These are phyloP conservation scores for Delitschia confertaspora DNA, from an alignment of 495 filamentous ascomycete genomes.

Conservation along the genomic window DNA sequence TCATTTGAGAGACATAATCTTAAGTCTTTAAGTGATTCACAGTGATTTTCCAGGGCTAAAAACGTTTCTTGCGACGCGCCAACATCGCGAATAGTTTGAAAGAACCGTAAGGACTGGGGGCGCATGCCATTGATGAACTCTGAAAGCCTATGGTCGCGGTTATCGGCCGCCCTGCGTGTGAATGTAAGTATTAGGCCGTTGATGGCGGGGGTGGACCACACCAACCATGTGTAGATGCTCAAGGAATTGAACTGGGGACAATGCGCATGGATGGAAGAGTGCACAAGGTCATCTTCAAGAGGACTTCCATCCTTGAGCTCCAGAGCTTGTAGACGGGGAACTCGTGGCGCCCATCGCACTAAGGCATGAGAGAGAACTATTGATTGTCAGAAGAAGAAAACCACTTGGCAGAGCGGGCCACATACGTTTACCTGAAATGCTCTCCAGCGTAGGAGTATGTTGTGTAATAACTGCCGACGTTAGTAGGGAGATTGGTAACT, in stretches of 20 bases:
- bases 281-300: slow-evolving; percentile 43
- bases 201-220: neutral
- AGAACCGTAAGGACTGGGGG: slow-evolving; percentile 50
- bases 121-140: slow-evolving; percentile 49
- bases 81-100: slow-evolving; percentile 48
- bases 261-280: slow-evolving; percentile 44
- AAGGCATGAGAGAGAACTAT: slow-evolving; percentile 38
- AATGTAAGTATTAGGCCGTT: slow-evolving; percentile 17
- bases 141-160: slow-evolving; percentile 47
- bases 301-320: slow-evolving; percentile 50
- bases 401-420: slow-evolving; percentile 4
- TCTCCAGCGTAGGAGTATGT: slow-evolving; percentile 46
- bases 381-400: neutral
- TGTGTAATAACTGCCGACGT: slow-evolving; percentile 39
- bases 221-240: slow-evolving; percentile 47
- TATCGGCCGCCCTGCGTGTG: slow-evolving; percentile 30
- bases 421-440: slow-evolving; percentile 41
- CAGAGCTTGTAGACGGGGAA: slow-evolving; percentile 42
- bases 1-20: slow-evolving; percentile 44
- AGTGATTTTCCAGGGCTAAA: slow-evolving; percentile 49
- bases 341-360: slow-evolving; percentile 39
- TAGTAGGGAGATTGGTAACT: slow-evolving; percentile 14
- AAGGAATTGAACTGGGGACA: slow-evolving; percentile 56
- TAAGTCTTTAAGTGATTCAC: slow-evolving; percentile 47
- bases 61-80: slow-evolving; percentile 48